phyloP scores from a whole-genome alignment of 148 eudicot genomes.

The Talinum fruticosum region DNA sequence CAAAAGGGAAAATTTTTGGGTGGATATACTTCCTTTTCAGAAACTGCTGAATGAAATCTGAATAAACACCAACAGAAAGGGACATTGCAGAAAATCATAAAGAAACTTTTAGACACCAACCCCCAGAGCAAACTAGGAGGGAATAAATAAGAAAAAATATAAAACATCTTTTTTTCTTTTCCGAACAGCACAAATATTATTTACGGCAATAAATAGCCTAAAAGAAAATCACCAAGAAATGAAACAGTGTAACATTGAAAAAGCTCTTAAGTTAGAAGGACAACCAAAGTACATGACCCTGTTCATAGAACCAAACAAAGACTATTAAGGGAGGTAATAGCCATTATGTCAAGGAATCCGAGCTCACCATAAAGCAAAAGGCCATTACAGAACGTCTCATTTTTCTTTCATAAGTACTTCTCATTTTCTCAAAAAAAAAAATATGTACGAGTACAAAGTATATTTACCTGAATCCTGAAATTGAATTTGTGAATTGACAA shows the following conservation, averaged over 20 bases:
- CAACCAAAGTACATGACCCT: neutral
- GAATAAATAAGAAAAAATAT: neutral
- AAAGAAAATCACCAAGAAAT: neutral
- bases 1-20: neutral
- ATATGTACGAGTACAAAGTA: neutral
- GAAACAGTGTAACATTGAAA: neutral
- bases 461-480: neutral
- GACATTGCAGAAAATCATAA: neutral
- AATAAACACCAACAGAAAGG: neutral
- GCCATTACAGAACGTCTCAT: neutral
- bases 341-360: neutral
- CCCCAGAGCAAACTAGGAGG: neutral
- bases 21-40: conserved; percentile 8
- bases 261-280: neutral
- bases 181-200: neutral
- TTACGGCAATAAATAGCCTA: neutral
- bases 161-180: neutral
- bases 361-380: neutral
- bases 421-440: neutral
- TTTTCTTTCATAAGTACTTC: neutral
- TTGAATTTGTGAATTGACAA: neutral
- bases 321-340: neutral
- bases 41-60: neutral
- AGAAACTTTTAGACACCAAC: conserved; percentile 2
- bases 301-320: neutral